A percentile compares a stretch with the other conserved stretches of the same genome.
Conservation (phyloP, 805 yeast species). For the Phaffomyces opuntiae region DNA sequence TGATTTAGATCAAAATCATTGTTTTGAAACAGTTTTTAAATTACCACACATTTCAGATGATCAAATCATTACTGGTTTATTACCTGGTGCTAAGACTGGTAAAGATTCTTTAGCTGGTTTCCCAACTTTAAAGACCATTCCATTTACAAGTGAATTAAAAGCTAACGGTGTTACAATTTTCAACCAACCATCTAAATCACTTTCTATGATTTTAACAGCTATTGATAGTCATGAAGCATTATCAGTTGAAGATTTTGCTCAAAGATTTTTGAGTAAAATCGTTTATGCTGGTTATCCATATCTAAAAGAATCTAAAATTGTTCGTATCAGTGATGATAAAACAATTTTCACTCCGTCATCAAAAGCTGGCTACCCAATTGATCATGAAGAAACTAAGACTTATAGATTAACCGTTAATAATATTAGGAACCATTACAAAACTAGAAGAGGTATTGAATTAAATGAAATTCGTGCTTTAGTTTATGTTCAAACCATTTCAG, state of each 20-base stretch:
- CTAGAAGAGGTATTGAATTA: constrained; percentile 55
- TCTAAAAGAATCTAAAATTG: constrained; percentile 69
- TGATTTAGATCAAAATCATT: constrained; percentile 74
- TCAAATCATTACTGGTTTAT: constrained; percentile 46
- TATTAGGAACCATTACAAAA: constrained; percentile 36
- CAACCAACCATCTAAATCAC: constrained; percentile 78
- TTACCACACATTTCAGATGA: constrained; percentile 40
- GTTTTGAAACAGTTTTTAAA: constrained; percentile 53
- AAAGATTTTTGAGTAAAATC: constrained; percentile 50
- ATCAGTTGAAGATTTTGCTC: constrained; percentile 57
- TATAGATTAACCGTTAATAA: constrained; percentile 36
- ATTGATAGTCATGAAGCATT: constrained; percentile 48
- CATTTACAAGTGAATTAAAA: constrained; percentile 46
- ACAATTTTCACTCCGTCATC: constrained; percentile 32
- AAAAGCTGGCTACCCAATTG: constrained; percentile 32
- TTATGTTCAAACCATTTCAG: constrained; percentile 69
- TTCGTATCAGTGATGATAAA: constrained; percentile 50
- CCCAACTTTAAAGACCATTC: constrained; percentile 73
- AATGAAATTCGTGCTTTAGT: constrained; percentile 52
- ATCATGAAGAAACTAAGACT: constrained; percentile 38
- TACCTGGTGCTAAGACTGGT: constrained; percentile 64
- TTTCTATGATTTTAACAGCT: constrained; percentile 66
- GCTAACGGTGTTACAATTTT: constrained; percentile 68
- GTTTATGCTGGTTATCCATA: constrained; percentile 90
- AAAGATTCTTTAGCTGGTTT: constrained; percentile 77